Conservation (phyloP, 108 stramenopile species). For the Cyclotella choctawhatcheeana region DNA sequence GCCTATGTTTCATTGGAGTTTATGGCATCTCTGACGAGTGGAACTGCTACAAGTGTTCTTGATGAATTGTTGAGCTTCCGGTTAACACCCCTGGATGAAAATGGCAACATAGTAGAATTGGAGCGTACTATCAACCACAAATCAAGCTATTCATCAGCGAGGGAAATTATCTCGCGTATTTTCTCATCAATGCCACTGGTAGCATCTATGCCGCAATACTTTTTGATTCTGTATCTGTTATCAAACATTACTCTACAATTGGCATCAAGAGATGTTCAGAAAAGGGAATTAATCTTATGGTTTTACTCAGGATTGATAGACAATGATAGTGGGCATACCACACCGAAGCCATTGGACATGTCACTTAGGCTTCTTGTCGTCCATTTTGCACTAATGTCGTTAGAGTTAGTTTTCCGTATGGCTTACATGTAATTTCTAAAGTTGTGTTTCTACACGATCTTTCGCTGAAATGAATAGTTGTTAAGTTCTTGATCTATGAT, state of each 20-base stretch:
- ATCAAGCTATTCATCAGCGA: background rate
- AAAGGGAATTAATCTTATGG: too few species aligned
- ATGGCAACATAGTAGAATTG: background rate
- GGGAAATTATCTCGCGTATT: background rate
- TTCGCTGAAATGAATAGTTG: too few species aligned
- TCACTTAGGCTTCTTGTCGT: too few species aligned
- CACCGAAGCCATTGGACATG: too few species aligned
- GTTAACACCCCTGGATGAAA: constrained; percentile 24
- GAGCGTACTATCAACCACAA: background rate
- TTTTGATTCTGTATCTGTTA: constrained; percentile 12
- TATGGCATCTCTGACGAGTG: background rate
- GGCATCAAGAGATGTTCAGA: background rate
- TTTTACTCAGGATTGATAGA: too few species aligned
- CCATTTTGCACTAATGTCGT: too few species aligned
- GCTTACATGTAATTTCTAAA: too few species aligned
- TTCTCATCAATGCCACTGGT: background rate
- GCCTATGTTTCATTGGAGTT: constrained; percentile 4
- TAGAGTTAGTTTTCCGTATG: too few species aligned
- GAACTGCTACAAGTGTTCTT: background rate
- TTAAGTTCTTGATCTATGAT: too few species aligned
- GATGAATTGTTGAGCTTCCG: constrained; percentile 11
- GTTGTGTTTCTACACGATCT: too few species aligned
- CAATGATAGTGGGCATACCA: too few species aligned
- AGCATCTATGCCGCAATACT: constrained; percentile 9
- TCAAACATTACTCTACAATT: background rate